phyloP scores from a whole-genome alignment of 1,284 basidiomycete genomes.

The Caloboletus firmus region DNA sequence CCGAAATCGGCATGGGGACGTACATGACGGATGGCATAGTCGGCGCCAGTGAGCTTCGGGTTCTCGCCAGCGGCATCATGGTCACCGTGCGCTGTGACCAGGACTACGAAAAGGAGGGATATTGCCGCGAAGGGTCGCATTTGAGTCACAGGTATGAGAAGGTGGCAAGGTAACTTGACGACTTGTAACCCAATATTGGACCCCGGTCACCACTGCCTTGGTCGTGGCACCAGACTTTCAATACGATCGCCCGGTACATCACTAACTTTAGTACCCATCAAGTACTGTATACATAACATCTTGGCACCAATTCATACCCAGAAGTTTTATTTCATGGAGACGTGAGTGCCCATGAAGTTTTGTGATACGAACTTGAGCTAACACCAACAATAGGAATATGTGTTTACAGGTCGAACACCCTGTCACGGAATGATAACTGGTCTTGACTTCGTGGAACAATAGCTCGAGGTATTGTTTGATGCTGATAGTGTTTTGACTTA shows the following conservation, averaged over 20 bases:
- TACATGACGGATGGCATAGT: constrained; percentile 55
- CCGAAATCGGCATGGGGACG: constrained; percentile 30
- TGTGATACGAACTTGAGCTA: neutral
- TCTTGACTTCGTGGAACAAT: constrained; percentile 92
- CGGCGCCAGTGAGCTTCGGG: constrained; percentile 26
- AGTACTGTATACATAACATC: no score
- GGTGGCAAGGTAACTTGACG: neutral
- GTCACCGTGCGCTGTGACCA: constrained; percentile 34
- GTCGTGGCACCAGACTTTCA: no score
- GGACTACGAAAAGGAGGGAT: constrained; percentile 21
- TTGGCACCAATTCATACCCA: no score
- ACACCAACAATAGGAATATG: constrained; percentile 67
- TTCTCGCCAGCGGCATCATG: constrained; percentile 29
- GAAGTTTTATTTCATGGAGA: constrained; percentile 93
- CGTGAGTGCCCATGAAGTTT: constrained; percentile 47
- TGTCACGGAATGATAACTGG: constrained; percentile 93
- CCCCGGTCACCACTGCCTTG: constrained; percentile 27
- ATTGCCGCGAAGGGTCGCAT: constrained; percentile 25
- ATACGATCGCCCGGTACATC: no score
- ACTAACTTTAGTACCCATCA: no score
- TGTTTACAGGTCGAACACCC: constrained; percentile 93
- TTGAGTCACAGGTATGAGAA: constrained; percentile 9
- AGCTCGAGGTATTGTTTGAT: constrained; percentile 63
- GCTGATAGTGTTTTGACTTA: neutral
- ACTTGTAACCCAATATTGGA: neutral